Conservation (phyloP, 83 land plant genomes). For the Thuja plicata region DNA sequence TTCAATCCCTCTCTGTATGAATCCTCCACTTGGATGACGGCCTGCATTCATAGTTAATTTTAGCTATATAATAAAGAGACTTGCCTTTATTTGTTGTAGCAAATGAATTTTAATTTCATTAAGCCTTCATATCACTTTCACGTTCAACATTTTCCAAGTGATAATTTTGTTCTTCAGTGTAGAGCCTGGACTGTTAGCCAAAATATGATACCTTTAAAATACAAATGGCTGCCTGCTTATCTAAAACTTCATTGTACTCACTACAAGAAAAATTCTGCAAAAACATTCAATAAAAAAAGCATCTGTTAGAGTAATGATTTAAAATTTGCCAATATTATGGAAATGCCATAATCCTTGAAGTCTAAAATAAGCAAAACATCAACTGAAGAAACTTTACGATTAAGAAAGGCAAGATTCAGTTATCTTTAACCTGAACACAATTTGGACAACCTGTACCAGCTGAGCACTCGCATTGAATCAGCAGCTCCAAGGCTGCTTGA, state of each 20-base stretch:
- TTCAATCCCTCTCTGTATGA: neutral
- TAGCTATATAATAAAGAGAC: neutral
- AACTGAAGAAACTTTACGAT: neutral
- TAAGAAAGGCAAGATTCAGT: neutral
- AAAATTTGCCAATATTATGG: neutral
- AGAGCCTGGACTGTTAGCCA: neutral
- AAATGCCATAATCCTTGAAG: neutral
- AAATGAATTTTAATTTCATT: neutral
- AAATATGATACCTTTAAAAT: constrained; percentile 63
- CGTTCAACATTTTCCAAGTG: neutral
- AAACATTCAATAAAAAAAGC: neutral
- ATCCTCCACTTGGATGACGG: constrained; percentile 9
- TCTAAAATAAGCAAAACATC: neutral
- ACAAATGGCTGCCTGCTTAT: constrained; percentile 80
- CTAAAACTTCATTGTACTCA: constrained; percentile 91
- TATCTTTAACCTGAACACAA: constrained; percentile 71
- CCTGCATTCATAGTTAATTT: constrained; percentile 10
- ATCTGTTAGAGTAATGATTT: neutral
- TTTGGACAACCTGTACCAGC: constrained; percentile 80
- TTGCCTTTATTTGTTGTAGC: neutral
- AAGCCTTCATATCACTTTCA: neutral
- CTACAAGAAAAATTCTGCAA: constrained; percentile 72
- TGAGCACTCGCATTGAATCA: constrained; percentile 71
- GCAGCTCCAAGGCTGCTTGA: constrained; percentile 75
- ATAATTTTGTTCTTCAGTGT: neutral